Evolutionary conservation across 805 yeast genomes (phyloP), one percentile per base, ranked within the genome.

Genomic region (Metschnikowia drakensbergensis): DNA sequence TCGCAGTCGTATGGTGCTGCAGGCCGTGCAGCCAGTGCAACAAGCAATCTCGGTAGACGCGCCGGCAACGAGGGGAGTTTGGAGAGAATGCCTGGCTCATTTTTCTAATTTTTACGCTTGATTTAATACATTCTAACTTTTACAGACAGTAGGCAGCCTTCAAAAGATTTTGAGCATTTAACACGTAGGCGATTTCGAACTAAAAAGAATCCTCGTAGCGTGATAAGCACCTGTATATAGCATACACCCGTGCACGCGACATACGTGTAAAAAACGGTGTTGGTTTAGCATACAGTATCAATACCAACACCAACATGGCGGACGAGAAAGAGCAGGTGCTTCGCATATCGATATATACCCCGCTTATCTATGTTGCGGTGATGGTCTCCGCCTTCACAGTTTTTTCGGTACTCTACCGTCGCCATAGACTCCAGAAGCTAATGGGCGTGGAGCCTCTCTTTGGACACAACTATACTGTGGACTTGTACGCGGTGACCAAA

Each of bases 351-450:
- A 66, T 72, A 22, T 64, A 61, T 49, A 86, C 94, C 5, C 96
- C 97, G 22, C 62, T 91, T 45, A 67, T 86, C 35, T 91, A 91
- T 64, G 83, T 88, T 48, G 82, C 78, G 3, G 78, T 89, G 29
- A 66, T 91, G 53, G 62, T 88, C 38, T 61, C 86, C 3, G 81
- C 91, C 2, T 74, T 91, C 50, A 69, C 82, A 30, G 68, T 82
- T 5, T 91, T 91, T 63, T 81, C 95, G 22, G 74, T 82, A 37
- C 71, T 76, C 46, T 87, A 90, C 65, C 79, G 92, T 58, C 65
- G 73, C 47, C 79, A 79, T 60, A 79, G 80, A 54, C 60, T 79
- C 34, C 59, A 71, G 47, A 77, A 80, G 53, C 69, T 87, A 49
- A 71, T 81, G 11, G 69, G 76, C 37, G 77, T 86, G 55, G 80